phyloP scores from a whole-genome alignment of 2,329 filamentous ascomycete species.

The Zymoseptoria pseudotritici region DNA sequence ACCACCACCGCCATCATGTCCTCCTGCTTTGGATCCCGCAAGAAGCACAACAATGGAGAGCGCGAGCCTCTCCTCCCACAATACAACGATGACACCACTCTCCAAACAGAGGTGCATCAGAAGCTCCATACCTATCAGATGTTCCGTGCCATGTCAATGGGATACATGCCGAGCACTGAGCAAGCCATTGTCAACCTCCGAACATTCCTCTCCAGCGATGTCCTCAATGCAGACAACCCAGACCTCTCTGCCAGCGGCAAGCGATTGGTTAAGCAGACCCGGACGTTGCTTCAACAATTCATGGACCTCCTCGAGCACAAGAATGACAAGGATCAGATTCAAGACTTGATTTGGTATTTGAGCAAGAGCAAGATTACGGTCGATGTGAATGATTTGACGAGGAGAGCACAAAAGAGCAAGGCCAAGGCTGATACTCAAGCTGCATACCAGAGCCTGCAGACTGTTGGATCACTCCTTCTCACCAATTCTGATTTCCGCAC shows the following conservation, averaged over 20 bases:
- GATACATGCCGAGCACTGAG: slow-evolving; percentile 88
- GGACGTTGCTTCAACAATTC: slow-evolving; percentile 68
- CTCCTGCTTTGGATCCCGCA: slow-evolving; percentile 57
- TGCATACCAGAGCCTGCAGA: slow-evolving; percentile 74
- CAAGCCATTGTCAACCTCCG: slow-evolving; percentile 74
- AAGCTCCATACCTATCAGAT: slow-evolving; percentile 94
- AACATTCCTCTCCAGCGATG: slow-evolving; percentile 66
- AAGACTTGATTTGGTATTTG: slow-evolving; percentile 85
- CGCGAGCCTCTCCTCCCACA: slow-evolving; percentile 73
- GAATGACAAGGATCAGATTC: slow-evolving; percentile 76
- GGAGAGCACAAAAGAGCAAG: slow-evolving; percentile 55
- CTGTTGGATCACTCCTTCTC: slow-evolving; percentile 74
- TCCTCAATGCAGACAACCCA: slow-evolving; percentile 67
- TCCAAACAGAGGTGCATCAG: slow-evolving; percentile 72
- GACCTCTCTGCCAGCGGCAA: slow-evolving; percentile 73
- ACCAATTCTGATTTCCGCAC: slow-evolving; percentile 86
- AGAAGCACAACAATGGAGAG: slow-evolving; percentile 44
- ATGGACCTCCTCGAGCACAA: slow-evolving; percentile 78
- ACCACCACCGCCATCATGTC: slow-evolving; percentile 39
- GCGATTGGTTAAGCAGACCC: slow-evolving; percentile 62
- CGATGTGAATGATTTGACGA: slow-evolving; percentile 56
- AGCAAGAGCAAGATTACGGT: slow-evolving; percentile 64
- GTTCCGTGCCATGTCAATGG: slow-evolving; percentile 69
- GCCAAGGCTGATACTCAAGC: slow-evolving; percentile 64
- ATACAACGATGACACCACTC: slow-evolving; percentile 71